A percentile compares a stretch with the other conserved stretches of the same genome.
These are phyloP conservation scores for Venturia pyrina DNA, from an alignment of 2,329 filamentous ascomycete species.

Conservation along the genomic window DNA sequence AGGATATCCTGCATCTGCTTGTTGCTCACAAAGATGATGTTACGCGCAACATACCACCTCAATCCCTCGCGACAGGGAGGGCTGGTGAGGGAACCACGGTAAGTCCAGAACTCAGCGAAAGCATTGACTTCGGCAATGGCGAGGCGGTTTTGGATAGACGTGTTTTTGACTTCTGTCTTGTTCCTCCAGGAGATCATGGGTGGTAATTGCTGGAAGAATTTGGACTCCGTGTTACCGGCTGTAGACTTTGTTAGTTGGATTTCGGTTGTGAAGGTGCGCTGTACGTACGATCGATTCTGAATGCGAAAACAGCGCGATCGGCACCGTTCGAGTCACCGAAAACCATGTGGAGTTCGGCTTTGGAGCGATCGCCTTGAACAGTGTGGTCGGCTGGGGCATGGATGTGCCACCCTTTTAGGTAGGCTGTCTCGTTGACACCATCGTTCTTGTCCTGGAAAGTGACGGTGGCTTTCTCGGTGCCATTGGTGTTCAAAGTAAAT, in stretches of 20 bases:
- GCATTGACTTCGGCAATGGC: constrained; percentile 28
- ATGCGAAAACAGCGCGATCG: constrained; percentile 36
- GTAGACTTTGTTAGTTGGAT: too few relatives aligned
- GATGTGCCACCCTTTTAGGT: constrained; percentile 42
- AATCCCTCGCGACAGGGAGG: constrained; percentile 39
- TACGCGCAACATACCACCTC: constrained; percentile 35
- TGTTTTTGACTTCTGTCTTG: constrained; percentile 20
- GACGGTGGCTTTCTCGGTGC: constrained; percentile 32
- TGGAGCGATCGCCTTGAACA: constrained; percentile 32
- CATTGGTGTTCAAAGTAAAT: constrained; percentile 29
- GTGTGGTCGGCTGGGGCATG: constrained; percentile 42
- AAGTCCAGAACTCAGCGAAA: constrained; percentile 40
- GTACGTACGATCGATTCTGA: constrained; percentile 31
- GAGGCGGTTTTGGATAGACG: constrained; percentile 23
- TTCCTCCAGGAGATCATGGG: constrained; percentile 28
- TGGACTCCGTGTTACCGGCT: constrained; percentile 24
- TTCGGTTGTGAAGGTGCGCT: constrained; percentile 12
- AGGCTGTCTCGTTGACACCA: constrained; percentile 34
- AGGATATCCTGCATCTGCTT: constrained; percentile 39
- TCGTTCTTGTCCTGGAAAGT: constrained; percentile 32
- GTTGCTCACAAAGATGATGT: constrained; percentile 33
- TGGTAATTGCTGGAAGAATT: constrained; percentile 35
- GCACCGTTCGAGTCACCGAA: constrained; percentile 34
- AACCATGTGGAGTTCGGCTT: constrained; percentile 41
- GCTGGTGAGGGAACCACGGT: constrained; percentile 37